Base-by-base conservation (phyloP, 2,329 filamentous ascomycete species). In the Paecilomyces formosus region DNA sequence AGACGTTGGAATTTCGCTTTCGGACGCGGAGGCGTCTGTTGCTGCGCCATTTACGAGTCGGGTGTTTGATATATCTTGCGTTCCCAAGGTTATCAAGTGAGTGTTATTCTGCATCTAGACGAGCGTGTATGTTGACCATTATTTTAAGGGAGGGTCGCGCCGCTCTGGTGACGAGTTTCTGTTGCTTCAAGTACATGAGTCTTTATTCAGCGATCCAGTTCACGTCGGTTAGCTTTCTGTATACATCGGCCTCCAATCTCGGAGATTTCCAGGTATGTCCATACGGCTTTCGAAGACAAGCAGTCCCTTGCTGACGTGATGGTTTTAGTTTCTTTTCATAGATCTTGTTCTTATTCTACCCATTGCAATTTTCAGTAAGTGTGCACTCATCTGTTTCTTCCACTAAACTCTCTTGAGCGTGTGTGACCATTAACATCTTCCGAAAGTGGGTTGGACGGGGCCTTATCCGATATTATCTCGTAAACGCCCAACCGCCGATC, bases 101-200 rank as follows among this genome's bases (percentile, higher is more conserved):
- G 73, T 72, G 3, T 45, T 18, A 11, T 53, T 24, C n/a, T 33
- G 21, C 35, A 3, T 31, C 45, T 8, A 52, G 24, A 30, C 21
- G 26, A 54, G 18, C 13, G 51, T 54, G 11, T 35, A 6, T 56
- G 50, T 61, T 72, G 65, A 69, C 24, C 24, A 26, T 26, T 22
- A 35, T 55, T 45, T 55, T 63, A 74, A 87, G 92, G 64, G 94
- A 99, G 79, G 94, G 94, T 21, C 87, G 95, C 62, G 93, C 93
- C 21, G 90, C 95, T 33, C 82, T 99, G 33, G 92, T 97, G n/a
- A 99, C 94, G 12, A 96, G 92, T 74, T 99, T 99, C 78, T 95
- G 90, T 78, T 99, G 94, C 78, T 99, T 99, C 83, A 99, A 97
- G 79, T 99, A 96, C 76, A 99, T 99, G 95, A 95, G 90, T 67